Evolutionary conservation across 257 asterid genomes (phyloP).

Genomic region (Pogostemon cablin): DNA sequence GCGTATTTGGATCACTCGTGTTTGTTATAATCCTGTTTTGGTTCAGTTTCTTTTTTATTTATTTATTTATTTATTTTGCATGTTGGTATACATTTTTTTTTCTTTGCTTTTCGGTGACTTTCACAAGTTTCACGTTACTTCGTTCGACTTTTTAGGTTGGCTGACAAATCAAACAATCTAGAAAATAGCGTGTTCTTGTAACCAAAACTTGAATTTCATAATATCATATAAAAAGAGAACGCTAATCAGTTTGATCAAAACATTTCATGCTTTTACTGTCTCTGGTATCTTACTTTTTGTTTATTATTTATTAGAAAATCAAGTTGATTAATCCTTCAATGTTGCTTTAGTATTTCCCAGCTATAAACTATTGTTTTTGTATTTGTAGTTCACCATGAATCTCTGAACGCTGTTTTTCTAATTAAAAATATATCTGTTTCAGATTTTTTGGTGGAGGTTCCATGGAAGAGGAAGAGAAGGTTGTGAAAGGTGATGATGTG

Average conservation of each 20-base stretch:
- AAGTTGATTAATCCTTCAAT: no score
- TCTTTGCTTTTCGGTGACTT: neutral
- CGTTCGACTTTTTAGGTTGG: neutral
- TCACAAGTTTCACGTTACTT: neutral
- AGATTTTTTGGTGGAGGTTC: conserved; percentile 95
- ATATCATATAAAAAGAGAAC: neutral
- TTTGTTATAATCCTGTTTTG: conserved; percentile 11
- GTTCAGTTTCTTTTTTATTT: neutral
- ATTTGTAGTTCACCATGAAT: neutral
- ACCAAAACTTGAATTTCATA: neutral
- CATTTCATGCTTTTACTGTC: neutral
- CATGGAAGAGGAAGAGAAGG: conserved; percentile 91
- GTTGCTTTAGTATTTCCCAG: no score
- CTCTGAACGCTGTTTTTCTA: conserved; percentile 30
- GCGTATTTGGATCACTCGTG: neutral
- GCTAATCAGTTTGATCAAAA: neutral
- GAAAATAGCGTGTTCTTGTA: neutral
- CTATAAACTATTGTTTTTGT: conserved; percentile 1
- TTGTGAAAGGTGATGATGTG: conserved; percentile 92
- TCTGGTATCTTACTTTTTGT: neutral
- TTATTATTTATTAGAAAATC: neutral
- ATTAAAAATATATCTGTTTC: conserved; percentile 26
- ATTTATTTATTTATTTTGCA: neutral
- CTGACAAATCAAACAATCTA: neutral
- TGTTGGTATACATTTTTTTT: neutral